A percentile compares a stretch with the other conserved stretches of the same genome.
Evolutionary conservation across 208 protist genomes (phyloP).

Genomic region (Leishmania braziliensis): DNA sequence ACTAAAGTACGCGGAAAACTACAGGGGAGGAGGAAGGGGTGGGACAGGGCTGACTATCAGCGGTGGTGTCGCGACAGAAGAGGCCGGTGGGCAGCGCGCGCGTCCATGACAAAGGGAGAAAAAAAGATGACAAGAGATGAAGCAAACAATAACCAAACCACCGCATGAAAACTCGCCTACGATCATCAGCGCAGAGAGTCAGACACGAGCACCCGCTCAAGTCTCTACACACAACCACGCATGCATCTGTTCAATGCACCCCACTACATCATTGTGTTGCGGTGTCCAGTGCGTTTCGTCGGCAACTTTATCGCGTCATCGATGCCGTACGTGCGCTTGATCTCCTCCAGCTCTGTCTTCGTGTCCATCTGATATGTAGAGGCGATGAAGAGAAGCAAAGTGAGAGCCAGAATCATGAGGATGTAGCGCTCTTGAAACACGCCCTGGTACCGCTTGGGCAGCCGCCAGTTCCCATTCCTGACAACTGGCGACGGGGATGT

Average conservation of each 20-base stretch:
- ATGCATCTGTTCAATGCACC: not conserved
- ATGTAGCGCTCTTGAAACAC: slow-evolving; percentile 32
- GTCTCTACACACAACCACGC: not conserved
- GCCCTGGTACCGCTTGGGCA: slow-evolving; percentile 29
- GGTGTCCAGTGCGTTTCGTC: not conserved
- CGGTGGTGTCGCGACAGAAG: too few species aligned
- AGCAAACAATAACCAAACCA: not conserved
- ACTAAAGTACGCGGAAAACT: not conserved
- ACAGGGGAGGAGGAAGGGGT: not conserved
- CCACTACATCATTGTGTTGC: not conserved
- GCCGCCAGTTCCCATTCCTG: not conserved
- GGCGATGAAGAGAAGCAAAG: slow-evolving; percentile 26
- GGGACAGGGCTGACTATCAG: not conserved
- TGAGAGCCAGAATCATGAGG: slow-evolving; percentile 11
- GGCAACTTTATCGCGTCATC: slow-evolving; percentile 8
- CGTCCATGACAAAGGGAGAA: not conserved
- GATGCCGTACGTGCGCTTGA: slow-evolving; percentile 31
- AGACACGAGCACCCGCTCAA: not conserved
- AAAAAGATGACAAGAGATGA: not conserved
- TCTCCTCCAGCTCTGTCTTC: slow-evolving; percentile 32
- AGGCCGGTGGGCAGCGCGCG: too few species aligned
- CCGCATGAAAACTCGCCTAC: not conserved
- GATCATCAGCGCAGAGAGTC: not conserved
- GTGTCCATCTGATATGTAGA: slow-evolving; percentile 25
- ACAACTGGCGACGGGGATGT: slow-evolving; percentile 5